phyloP scores from a whole-genome alignment of 345 rosid species.

The Orychophragmus violaceus region DNA sequence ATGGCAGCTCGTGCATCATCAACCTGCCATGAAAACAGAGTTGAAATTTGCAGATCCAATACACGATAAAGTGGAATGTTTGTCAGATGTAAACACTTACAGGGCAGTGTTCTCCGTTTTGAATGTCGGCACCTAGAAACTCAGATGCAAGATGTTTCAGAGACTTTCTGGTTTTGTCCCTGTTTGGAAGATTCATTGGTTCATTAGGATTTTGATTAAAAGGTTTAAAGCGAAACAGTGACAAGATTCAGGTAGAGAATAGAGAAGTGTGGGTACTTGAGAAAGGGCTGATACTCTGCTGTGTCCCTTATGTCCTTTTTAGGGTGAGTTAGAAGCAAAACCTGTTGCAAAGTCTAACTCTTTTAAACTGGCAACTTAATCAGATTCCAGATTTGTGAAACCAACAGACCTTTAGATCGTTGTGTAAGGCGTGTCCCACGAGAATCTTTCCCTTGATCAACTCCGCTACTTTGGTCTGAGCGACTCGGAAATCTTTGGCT shows the following conservation, averaged over 20 bases:
- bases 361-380: neutral
- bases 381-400: neutral
- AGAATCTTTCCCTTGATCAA: conserved; percentile 72
- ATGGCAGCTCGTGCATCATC: conserved; percentile 90
- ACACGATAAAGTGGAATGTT: neutral
- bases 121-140: conserved; percentile 63
- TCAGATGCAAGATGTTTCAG: conserved; percentile 75
- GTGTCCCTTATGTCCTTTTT: conserved; percentile 76
- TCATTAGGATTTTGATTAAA: neutral
- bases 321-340: conserved; percentile 70
- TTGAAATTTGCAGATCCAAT: neutral
- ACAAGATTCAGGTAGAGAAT: neutral
- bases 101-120: too few relatives aligned
- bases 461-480: conserved; percentile 80
- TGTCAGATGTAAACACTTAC: too few relatives aligned
- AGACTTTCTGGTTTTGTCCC: conserved; percentile 57
- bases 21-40: conserved; percentile 33
- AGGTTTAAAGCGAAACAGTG: neutral
- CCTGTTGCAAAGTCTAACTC: conserved; percentile 36
- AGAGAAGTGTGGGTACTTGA: conserved; percentile 40
- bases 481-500: conserved; percentile 72
- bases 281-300: conserved; percentile 68
- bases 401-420: conserved; percentile 75
- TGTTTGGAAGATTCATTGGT: conserved; percentile 18
- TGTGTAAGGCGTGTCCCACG: conserved; percentile 87